phyloP scores from a whole-genome alignment of 2,329 filamentous ascomycete species.

The Myriangium duriaei region DNA sequence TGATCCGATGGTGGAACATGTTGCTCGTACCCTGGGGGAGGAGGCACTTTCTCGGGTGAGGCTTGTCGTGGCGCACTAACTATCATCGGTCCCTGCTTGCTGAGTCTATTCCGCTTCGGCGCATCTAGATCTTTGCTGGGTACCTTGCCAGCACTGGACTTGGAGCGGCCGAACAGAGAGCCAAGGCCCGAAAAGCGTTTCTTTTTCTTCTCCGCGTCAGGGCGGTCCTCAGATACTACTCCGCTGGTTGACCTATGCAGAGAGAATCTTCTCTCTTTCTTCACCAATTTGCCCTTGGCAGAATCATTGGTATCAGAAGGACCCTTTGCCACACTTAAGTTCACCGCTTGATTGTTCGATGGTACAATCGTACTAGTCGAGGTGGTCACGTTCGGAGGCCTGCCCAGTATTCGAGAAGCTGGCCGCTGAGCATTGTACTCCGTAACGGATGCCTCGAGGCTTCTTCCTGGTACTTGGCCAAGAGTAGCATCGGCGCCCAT shows the following conservation, averaged over 20 bases:
- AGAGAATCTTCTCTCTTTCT: conserved; percentile 20
- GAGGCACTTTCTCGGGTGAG: conserved; percentile 4
- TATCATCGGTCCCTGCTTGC: conserved; percentile 9
- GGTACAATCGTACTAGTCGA: neutral
- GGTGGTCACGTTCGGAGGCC: neutral
- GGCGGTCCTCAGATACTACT: conserved; percentile 14
- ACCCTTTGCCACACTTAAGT: neutral
- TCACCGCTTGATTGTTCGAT: neutral
- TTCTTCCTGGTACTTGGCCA: neutral
- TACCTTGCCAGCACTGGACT: conserved; percentile 20
- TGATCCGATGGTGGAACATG: neutral
- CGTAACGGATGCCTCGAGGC: neutral
- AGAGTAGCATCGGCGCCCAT: conserved; percentile 1
- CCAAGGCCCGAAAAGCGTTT: conserved; percentile 35
- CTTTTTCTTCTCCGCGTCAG: conserved; percentile 24
- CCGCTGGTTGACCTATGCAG: conserved; percentile 7
- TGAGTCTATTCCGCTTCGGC: conserved; percentile 6
- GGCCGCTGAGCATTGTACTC: no score
- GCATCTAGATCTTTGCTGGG: neutral
- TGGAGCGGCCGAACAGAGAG: conserved; percentile 30
- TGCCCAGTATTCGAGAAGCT: no score
- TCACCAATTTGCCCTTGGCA: conserved; percentile 15
- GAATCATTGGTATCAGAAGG: neutral
- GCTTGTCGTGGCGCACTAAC: conserved; percentile 5
- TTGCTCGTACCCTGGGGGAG: neutral